Evolutionary conservation across 768 basidiomycete genomes (phyloP).

Genomic region (Russula brevipes): DNA sequence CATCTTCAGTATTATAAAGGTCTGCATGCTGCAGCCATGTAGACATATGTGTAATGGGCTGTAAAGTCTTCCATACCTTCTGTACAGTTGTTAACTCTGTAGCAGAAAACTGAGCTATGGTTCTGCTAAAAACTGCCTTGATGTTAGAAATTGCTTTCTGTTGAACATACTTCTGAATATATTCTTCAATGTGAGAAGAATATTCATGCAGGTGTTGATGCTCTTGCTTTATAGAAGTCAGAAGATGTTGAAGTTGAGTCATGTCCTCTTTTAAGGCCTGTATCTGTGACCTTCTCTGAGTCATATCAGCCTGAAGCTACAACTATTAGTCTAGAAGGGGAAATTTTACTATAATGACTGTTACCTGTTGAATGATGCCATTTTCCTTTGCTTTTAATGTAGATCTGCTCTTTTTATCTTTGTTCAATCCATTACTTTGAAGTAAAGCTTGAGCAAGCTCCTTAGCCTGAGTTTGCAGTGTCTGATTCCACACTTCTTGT

Average conservation of each 20-base stretch:
- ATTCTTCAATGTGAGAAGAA: neutral
- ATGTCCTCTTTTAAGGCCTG: conserved; percentile 9
- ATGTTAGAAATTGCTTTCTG: neutral
- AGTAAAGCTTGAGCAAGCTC: conserved; percentile 8
- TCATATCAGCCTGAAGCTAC: conserved; percentile 11
- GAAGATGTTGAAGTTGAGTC: neutral
- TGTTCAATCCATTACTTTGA: conserved; percentile 9
- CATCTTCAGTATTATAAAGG: conserved; percentile 9
- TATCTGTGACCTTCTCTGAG: conserved; percentile 8
- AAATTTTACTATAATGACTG: neutral
- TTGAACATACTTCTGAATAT: conserved; percentile 9
- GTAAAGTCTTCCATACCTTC: conserved; percentile 1
- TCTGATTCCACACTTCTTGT: conserved; percentile 4
- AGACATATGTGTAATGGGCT: neutral
- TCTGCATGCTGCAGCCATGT: conserved; percentile 11
- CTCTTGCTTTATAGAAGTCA: neutral
- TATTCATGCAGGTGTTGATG: neutral
- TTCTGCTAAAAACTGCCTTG: neutral
- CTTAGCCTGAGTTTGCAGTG: conserved; percentile 2
- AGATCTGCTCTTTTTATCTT: neutral
- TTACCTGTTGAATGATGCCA: conserved; percentile 10
- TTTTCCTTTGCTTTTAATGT: neutral
- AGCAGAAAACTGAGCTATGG: neutral
- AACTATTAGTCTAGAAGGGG: neutral
- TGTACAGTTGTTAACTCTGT: neutral